Base-by-base conservation (phyloP, 768 basidiomycete species). In the Paxillus involutus region DNA sequence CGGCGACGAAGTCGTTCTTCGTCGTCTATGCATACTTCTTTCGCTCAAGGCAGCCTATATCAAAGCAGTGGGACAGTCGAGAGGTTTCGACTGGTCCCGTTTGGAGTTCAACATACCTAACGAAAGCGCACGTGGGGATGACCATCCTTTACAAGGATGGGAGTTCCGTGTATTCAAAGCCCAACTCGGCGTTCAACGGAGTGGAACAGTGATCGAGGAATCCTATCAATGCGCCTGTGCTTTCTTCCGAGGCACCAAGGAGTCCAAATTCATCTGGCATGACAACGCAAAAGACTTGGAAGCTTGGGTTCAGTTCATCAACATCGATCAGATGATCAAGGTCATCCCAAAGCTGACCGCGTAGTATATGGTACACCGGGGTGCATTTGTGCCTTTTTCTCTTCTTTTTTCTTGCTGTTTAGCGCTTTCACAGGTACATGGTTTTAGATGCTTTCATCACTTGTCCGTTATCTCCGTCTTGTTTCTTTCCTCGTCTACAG, bases 271-370 rank as follows among this genome's bases (percentile, higher is more conserved):
- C 59, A 78, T 91, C 14, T 91, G 85, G 81, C 81, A 89, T 53
- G 80, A 84, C 44, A 82, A 81, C 26, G 68, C 75, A 40, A 82
- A 84, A 61, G 83, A 89, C 43, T 66, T 91, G 55, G 86, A 87
- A 63, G 81, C 78, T 33, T 91, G 89, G 88, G 87, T 91, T 13
- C 89, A 91, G 71, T 92, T 91, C 61, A 84, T 91, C 62, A 88
- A 84, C 55, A 84, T 91, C 52, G 88, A 91, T 71, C 85, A 90
- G 70, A 82, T 91, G 75, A 76, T 89, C 66, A 87, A 87, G 61
- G 88, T 91, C 56, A 81, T 88, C 16, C 84, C 85, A 17, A 91
- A 90, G 69, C 71, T 91, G 51, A 80, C 78, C 42, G 88, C 88
- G n/a, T 70, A 59, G 42, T 81, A 17, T 13, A 19, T 35, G 16